These are phyloP conservation scores for Spiraea crenata DNA, from an alignment of 331 rosid genomes.

Conservation along the genomic window DNA sequence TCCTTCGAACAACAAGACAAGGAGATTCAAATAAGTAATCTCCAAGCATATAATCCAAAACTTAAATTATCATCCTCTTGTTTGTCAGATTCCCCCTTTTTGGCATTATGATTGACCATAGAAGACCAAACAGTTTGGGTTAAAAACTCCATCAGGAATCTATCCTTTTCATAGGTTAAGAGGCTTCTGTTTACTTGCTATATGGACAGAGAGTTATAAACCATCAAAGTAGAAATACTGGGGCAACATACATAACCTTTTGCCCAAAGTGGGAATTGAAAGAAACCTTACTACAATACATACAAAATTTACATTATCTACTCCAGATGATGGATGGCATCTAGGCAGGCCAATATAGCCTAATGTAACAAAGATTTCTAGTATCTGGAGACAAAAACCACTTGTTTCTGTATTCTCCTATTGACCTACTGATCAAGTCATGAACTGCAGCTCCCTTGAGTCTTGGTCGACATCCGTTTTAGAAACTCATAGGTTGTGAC, in stretches of 20 bases:
- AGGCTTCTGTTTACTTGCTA: background rate
- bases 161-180: background rate
- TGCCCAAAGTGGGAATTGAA: background rate
- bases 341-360: conserved; percentile 15
- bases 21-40: background rate
- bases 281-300: background rate
- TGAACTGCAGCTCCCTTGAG: conserved; percentile 35
- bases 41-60: background rate
- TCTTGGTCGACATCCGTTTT: conserved; percentile 81
- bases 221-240: background rate
- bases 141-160: background rate
- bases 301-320: conserved; percentile 15
- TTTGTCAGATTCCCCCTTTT: background rate
- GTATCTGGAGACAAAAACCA: conserved; percentile 11
- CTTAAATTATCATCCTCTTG: background rate
- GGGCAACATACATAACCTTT: background rate
- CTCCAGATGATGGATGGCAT: background rate
- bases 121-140: background rate
- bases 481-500: conserved; percentile 95
- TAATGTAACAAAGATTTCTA: background rate
- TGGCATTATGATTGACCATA: background rate
- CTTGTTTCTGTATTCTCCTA: background rate
- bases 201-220: background rate
- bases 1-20: conserved; percentile 12
- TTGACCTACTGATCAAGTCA: background rate